A percentile compares a stretch with the other conserved stretches of the same genome.
phyloP scores from a whole-genome alignment of 441 rosid species.

The Populus hybrid region DNA sequence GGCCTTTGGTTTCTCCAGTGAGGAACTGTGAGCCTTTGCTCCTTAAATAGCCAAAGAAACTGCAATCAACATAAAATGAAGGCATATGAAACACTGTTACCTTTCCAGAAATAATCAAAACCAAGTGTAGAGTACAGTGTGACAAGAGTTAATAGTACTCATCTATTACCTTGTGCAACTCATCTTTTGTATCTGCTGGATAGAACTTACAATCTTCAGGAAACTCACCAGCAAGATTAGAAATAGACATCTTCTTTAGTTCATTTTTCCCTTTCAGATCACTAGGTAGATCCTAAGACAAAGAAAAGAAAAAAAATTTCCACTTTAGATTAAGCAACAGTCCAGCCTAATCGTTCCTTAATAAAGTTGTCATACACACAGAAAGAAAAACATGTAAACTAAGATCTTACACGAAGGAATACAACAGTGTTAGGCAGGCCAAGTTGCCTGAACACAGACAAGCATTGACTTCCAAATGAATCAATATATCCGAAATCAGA shows the following conservation, averaged over 20 bases:
- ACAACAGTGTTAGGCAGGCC: slow-evolving; percentile 87
- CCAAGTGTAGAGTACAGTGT: neutral
- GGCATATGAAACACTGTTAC: neutral
- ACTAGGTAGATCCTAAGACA: slow-evolving; percentile 64
- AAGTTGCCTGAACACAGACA: slow-evolving; percentile 77
- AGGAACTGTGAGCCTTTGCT: slow-evolving; percentile 75
- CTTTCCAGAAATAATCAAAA: neutral
- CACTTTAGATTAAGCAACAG: neutral
- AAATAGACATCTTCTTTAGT: slow-evolving; percentile 58
- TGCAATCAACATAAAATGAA: slow-evolving; percentile 31
- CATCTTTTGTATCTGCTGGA: slow-evolving; percentile 88
- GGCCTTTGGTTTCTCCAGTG: slow-evolving; percentile 88
- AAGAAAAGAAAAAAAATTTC: neutral
- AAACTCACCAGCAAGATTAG: slow-evolving; percentile 66
- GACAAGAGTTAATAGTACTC: neutral
- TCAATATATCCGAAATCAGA: slow-evolving; percentile 46
- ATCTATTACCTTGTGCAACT: slow-evolving; percentile 74
- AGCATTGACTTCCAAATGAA: slow-evolving; percentile 81
- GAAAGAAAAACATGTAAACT: slow-evolving; percentile 7
- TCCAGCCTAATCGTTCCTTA: neutral
- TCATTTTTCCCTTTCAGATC: slow-evolving; percentile 65
- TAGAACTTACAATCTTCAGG: slow-evolving; percentile 86
- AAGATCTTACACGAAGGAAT: slow-evolving; percentile 73
- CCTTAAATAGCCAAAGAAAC: slow-evolving; percentile 87
- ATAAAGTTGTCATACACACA: neutral